A percentile compares a stretch with the other conserved stretches of the same genome.
Conservation (phyloP, 2,329 filamentous ascomycete species). For the Lasiodiplodia gonubiensis region DNA sequence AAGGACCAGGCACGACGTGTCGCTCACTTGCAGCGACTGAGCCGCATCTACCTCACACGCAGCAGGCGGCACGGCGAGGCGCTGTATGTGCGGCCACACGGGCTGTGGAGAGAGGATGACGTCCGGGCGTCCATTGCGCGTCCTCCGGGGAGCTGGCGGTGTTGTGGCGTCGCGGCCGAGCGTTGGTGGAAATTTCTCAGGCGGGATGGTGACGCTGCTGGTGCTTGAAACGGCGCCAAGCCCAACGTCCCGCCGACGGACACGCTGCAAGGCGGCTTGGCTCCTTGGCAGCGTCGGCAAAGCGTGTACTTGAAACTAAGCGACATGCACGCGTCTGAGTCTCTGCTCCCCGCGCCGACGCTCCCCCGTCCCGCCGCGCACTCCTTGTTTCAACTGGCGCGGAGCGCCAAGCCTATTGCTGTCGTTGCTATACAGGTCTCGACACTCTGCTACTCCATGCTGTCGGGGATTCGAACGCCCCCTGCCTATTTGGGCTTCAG, state of each 20-base stretch:
- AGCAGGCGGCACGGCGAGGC: neutral
- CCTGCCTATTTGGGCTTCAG: neutral
- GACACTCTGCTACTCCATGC: neutral
- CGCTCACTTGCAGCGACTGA: neutral
- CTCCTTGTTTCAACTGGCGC: slow-evolving; percentile 25
- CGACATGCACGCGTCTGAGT: neutral
- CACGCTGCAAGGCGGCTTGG: neutral
- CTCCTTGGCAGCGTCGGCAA: slow-evolving; percentile 1
- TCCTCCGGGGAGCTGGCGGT: slow-evolving; percentile 9
- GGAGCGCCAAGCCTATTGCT: slow-evolving; percentile 10
- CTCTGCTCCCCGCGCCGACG: slow-evolving; percentile 7
- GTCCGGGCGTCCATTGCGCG: slow-evolving; percentile 21
- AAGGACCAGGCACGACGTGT: neutral
- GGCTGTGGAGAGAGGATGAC: slow-evolving; percentile 9
- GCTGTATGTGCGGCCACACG: neutral
- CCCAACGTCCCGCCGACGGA: neutral
- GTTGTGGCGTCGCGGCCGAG: slow-evolving; percentile 5
- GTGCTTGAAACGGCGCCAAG: slow-evolving; percentile 21
- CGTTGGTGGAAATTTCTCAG: slow-evolving; percentile 22
- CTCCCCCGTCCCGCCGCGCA: slow-evolving; percentile 16
- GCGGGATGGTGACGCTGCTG: neutral
- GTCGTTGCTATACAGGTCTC: neutral
- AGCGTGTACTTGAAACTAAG: slow-evolving; percentile 8
- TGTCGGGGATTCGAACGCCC: slow-evolving; percentile 2
- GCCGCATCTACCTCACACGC: neutral